Percentiles rank a stretch among this genome's conserved stretches.
Conservation (phyloP, 345 rosid species). For the Citrus trifoliata region DNA sequence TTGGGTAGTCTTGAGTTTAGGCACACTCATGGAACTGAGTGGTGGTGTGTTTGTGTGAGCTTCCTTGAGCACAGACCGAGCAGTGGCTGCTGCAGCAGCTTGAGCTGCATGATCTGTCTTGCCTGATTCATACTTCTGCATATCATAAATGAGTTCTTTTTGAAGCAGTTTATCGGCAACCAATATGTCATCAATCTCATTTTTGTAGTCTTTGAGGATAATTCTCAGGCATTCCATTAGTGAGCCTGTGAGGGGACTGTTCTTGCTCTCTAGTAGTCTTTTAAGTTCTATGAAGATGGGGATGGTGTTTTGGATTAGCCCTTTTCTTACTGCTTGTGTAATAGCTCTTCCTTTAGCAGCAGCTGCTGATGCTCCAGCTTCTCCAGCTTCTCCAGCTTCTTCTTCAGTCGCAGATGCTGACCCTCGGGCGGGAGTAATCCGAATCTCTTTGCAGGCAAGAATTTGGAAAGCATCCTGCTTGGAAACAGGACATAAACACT, state of each 20-base stretch:
- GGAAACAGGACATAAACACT: constrained; percentile 1
- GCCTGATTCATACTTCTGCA: constrained; percentile 76
- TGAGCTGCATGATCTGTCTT: constrained; percentile 40
- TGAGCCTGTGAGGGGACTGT: constrained; percentile 85
- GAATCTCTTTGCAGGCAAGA: constrained; percentile 87
- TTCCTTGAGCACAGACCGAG: constrained; percentile 69
- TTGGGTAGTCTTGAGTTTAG: constrained; percentile 55
- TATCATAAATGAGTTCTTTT: constrained; percentile 90
- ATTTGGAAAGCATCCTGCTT: constrained; percentile 84
- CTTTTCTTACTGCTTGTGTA: constrained; percentile 84
- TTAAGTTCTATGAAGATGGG: constrained; percentile 95
- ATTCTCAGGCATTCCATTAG: constrained; percentile 90
- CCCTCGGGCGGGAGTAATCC: constrained; percentile 53
- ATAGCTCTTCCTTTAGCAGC: constrained; percentile 83
- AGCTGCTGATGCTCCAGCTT: constrained; percentile 34
- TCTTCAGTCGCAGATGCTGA: constrained; percentile 56
- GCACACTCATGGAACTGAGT: constrained; percentile 65
- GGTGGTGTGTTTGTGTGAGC: constrained; percentile 63
- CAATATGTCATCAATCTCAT: constrained; percentile 85
- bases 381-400: constrained; percentile 52
- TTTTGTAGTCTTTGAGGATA: constrained; percentile 91
- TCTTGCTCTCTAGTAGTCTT: constrained; percentile 82
- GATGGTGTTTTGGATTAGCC: constrained; percentile 88
- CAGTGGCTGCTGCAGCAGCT: constrained; percentile 57
- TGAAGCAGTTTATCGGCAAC: constrained; percentile 94